phyloP scores from a whole-genome alignment of 352 stramenopile genomes.

The Pythium aristosporum region DNA sequence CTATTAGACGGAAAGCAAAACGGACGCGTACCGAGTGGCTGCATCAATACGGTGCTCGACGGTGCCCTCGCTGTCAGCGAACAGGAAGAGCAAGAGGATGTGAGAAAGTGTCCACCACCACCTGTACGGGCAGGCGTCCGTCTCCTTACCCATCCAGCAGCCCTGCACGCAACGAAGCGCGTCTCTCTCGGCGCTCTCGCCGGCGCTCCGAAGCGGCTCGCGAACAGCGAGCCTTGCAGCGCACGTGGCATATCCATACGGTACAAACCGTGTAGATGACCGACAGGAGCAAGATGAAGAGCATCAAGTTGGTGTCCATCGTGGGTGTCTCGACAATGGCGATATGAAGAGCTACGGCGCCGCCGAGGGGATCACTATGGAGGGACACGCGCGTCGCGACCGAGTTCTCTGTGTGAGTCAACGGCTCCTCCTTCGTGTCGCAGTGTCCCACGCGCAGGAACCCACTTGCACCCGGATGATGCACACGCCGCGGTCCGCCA shows the following conservation, averaged over 20 bases:
- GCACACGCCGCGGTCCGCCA: too few species aligned
- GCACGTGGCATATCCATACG: constrained; percentile 35
- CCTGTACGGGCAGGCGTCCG: too few species aligned
- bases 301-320: constrained; percentile 30
- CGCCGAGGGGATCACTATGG: too few species aligned
- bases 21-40: constrained; percentile 29
- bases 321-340: too few species aligned
- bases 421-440: not conserved
- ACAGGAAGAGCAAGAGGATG: constrained; percentile 2
- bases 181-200: constrained; percentile 11
- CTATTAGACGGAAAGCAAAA: too few species aligned
- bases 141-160: constrained; percentile 32
- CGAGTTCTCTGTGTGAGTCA: not conserved
- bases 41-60: constrained; percentile 50
- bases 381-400: too few species aligned
- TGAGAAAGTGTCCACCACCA: not conserved
- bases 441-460: not conserved
- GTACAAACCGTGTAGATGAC: constrained; percentile 34
- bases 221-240: constrained; percentile 14
- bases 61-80: constrained; percentile 15
- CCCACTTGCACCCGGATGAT: too few species aligned
- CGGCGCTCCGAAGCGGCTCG: constrained; percentile 13
- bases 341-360: not conserved
- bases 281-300: constrained; percentile 40
- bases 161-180: constrained; percentile 25